Base-by-base conservation (phyloP, 208 protist genomes). In the Trypanosoma rangeli region DNA sequence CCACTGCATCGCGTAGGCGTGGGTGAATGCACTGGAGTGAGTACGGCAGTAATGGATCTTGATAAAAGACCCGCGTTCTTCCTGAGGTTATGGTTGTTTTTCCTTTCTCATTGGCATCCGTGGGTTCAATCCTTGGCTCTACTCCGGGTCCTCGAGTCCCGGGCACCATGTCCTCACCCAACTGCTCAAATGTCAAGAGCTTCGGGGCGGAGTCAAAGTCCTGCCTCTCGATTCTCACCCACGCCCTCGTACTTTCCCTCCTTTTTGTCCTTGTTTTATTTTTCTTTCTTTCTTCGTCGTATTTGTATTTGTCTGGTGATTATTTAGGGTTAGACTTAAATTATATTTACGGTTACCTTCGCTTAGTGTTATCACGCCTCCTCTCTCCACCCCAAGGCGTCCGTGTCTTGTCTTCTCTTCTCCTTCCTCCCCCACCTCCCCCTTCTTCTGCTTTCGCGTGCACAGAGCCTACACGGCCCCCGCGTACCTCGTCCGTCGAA, bases 21-120 rank as follows among this genome's bases (percentile, higher is more conserved):
- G 76, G 76, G 60, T 79, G 73, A 29, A 78, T 70, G 42, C 78
- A 83, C 22, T 54, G 44, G 16, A 70, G 50, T 22, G 50, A 67
- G 42, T 46, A 53, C 1, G 58, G 48, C 3, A 73, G 28, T n/a
- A 73, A 15, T 28, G 35, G 7, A 28, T 60, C 68, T n/a, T 67
- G 49, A 42, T 69, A 69, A 54, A 69, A 69, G 3, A 16, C 39
- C 28, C 42, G 46, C 26, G 20, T 35, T 60, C 12, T 33, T 53
- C n/a, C 5, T 20, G 52, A 50, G 16, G 1, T 55, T 37, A 31
- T 35, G 46, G 68, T 44, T 57, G 24, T 55, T 61, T 1, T 53
- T 61, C 22, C 56, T 35, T n/a, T 72, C 29, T 64, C 63, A 68
- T 22, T 22, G 5, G 35, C 26, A 42, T 9, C 20, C 8, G 13